Evolutionary conservation across 129 eudicot genomes (phyloP).

Genomic region (Flaveria sonorensis): DNA sequence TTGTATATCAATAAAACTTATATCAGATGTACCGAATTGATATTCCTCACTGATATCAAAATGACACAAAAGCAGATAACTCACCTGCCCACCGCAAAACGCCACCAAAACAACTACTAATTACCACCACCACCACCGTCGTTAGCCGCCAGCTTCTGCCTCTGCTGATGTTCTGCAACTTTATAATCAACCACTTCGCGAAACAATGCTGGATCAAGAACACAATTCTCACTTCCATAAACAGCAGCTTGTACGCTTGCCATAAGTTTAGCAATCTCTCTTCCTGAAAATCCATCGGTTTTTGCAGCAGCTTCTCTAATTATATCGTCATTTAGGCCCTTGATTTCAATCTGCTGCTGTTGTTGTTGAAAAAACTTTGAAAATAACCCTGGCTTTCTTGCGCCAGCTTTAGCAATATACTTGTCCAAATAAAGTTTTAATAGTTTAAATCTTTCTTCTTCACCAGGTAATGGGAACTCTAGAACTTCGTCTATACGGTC

Average conservation of each 20-base stretch:
- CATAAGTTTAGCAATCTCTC: slow-evolving; percentile 97
- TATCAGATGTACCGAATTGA: slow-evolving; percentile 31
- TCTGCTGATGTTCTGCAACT: slow-evolving; percentile 96
- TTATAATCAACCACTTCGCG: slow-evolving; percentile 94
- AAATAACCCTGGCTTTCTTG: slow-evolving; percentile 64
- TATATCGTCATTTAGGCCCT: slow-evolving; percentile 69
- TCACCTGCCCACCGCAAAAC: slow-evolving; percentile 32
- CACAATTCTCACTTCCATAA: slow-evolving; percentile 88
- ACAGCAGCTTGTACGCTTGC: slow-evolving; percentile 99
- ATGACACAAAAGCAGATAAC: slow-evolving; percentile 35
- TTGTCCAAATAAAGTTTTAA: slow-evolving; percentile 80
- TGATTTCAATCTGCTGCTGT: slow-evolving; percentile 83
- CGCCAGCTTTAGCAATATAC: slow-evolving; percentile 90
- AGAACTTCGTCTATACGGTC: slow-evolving; percentile 95
- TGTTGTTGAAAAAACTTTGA: slow-evolving; percentile 57
- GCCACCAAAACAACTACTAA: slow-evolving; percentile 30
- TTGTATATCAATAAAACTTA: slow-evolving; percentile 21
- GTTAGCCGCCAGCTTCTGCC: slow-evolving; percentile 63
- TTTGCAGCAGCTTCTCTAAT: slow-evolving; percentile 85
- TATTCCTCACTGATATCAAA: slow-evolving; percentile 19
- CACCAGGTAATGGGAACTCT: slow-evolving; percentile 96
- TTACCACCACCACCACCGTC: slow-evolving; percentile 26
- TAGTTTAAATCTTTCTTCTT: slow-evolving; percentile 83
- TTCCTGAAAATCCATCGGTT: slow-evolving; percentile 88
- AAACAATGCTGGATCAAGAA: slow-evolving; percentile 67